phyloP scores from a whole-genome alignment of 345 rosid genomes.

The Capsella bursapastoris region DNA sequence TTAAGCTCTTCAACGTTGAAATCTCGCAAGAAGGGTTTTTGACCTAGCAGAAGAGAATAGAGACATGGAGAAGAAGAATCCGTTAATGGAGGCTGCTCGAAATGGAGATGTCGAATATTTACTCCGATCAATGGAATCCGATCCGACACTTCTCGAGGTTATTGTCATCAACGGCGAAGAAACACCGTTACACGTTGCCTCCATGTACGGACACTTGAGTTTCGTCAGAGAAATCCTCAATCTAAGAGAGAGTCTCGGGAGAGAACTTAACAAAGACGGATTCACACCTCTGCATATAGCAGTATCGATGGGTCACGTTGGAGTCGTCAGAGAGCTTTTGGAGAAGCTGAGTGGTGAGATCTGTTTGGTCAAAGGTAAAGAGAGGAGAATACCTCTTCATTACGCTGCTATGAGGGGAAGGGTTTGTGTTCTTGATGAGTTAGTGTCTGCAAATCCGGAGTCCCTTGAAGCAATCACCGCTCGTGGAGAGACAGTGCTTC shows the following conservation, averaged over 20 bases:
- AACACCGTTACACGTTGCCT: slow-evolving; percentile 46
- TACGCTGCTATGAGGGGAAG: slow-evolving; percentile 47
- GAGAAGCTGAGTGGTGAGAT: slow-evolving; percentile 39
- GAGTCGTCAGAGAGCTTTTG: slow-evolving; percentile 40
- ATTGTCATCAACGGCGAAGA: slow-evolving; percentile 30
- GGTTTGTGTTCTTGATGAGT: slow-evolving; percentile 36
- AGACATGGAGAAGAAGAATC: too few relatives aligned
- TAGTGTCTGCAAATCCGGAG: slow-evolving; percentile 42
- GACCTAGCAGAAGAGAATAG: too few relatives aligned
- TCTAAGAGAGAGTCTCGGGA: slow-evolving; percentile 24
- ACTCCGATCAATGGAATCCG: slow-evolving; percentile 35
- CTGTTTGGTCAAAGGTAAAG: slow-evolving; percentile 52
- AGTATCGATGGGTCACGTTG: slow-evolving; percentile 39
- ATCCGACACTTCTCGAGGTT: slow-evolving; percentile 26
- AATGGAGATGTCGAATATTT: slow-evolving; percentile 33
- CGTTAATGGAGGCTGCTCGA: slow-evolving; percentile 20
- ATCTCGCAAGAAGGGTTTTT: too few relatives aligned
- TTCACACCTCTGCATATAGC: slow-evolving; percentile 46
- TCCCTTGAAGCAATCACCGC: slow-evolving; percentile 39
- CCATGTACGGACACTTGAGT: slow-evolving; percentile 43
- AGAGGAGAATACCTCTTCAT: slow-evolving; percentile 48
- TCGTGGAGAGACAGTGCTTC: slow-evolving; percentile 47
- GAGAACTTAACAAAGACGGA: slow-evolving; percentile 45
- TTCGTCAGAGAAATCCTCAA: slow-evolving; percentile 42
- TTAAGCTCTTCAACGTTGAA: too few relatives aligned